Base-by-base conservation (phyloP, 1,284 basidiomycete species). In the Ceratobasidium theobromae region DNA sequence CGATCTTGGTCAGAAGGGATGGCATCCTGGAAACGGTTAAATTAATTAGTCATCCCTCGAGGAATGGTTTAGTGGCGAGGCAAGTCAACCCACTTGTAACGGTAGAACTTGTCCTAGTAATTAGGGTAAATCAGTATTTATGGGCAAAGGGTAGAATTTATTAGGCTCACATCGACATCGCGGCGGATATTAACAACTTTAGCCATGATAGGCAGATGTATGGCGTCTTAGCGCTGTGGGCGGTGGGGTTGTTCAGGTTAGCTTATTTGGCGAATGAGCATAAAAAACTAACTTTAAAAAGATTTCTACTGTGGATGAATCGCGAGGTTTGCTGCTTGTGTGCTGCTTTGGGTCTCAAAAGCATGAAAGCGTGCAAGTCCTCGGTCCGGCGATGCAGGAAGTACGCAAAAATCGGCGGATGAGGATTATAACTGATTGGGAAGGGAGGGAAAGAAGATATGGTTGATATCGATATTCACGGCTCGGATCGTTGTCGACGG, bases 181-280 rank as follows among this genome's bases (percentile, higher is more conserved):
- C 96, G 93, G 80, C 96, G 92, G 78, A 99, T 93, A 83, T 99
- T 99, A 70, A 99, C 93, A 75, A 91, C 78, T 82, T 85, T 76
- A 81, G 92, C 89, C 93, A 96, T 96, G 75, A 78, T 95, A 87
- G 82, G 81, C 79, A 76, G 38, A 43, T 51, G 27, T 68, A 53
- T 45, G 38, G 28, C 45, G 57, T 40, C 57, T 55, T 46, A 58
- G 64, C 53, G 64, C 65, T 65, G 35, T 11, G 18, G 23, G 28
- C 9, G 9, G 18, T 9, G 27, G 2, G 14, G 1, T 18, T n/a
- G 4, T 46, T 43, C 48, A 8, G 35, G 27, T 58, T 28, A 58
- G 43, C 55, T 6, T 14, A 27, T 40, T 3, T 45, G 23, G 25
- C 16, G 12, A 11, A 30, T 32, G 43, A 35, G 8, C 8, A 16